Evolutionary conservation across 2,329 filamentous ascomycete genomes (phyloP).

Genomic region (Colletotrichum godetiae): DNA sequence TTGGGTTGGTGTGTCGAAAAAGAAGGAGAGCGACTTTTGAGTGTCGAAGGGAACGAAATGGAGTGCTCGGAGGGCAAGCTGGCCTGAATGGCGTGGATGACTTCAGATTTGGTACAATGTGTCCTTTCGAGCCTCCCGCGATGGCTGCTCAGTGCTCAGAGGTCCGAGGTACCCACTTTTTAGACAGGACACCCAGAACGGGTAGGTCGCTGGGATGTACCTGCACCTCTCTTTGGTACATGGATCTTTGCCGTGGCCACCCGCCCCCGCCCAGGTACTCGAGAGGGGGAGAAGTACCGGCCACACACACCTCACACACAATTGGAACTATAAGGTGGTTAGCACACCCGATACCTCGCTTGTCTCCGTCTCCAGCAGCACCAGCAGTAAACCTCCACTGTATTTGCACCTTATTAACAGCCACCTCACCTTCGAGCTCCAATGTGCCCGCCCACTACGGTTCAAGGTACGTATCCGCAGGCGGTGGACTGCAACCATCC

Average conservation of each 20-base stretch:
- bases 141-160: slow-evolving; percentile 27
- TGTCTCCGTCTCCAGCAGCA: background rate
- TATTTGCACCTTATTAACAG: background rate
- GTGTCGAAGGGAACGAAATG: slow-evolving; percentile 9
- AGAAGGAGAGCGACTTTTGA: slow-evolving; percentile 11
- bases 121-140: slow-evolving; percentile 34
- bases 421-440: slow-evolving; percentile 1
- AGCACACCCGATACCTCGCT: background rate
- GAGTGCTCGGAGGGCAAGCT: slow-evolving; percentile 26
- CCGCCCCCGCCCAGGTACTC: slow-evolving; percentile 11
- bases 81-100: slow-evolving; percentile 33
- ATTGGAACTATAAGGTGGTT: too few relatives aligned
- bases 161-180: slow-evolving; percentile 34
- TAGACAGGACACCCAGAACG: slow-evolving; percentile 26
- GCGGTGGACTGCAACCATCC: slow-evolving; percentile 24
- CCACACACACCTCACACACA: background rate
- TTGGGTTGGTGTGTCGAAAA: slow-evolving; percentile 1
- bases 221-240: background rate
- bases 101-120: slow-evolving; percentile 35
- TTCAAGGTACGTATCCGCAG: slow-evolving; percentile 31
- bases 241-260: background rate
- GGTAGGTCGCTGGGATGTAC: slow-evolving; percentile 32
- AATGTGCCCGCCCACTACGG: slow-evolving; percentile 12
- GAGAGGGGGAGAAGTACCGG: slow-evolving; percentile 21
- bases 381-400: background rate